Evolutionary conservation across 768 basidiomycete species (phyloP).

Genomic region (Flagelloscypha sp.): DNA sequence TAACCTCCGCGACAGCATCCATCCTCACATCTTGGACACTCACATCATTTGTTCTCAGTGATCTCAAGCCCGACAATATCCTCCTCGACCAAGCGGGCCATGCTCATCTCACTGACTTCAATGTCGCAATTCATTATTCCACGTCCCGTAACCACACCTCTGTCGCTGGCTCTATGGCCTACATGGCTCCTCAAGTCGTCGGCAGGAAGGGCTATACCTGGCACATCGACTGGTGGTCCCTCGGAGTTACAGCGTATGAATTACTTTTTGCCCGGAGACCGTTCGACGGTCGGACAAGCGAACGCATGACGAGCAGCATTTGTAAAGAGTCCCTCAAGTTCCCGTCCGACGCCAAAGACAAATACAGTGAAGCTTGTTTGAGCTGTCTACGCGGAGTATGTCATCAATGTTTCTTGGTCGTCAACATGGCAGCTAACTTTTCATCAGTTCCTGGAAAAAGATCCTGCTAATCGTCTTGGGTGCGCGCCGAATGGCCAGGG

Average conservation of each 20-base stretch:
- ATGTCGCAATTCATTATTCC: slow-evolving; percentile 97
- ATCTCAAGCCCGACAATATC: slow-evolving; percentile 96
- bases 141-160: slow-evolving; percentile 82
- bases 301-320: slow-evolving; percentile 84
- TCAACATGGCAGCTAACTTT: slow-evolving; percentile 2
- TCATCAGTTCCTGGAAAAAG: slow-evolving; percentile 74
- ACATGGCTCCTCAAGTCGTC: slow-evolving; percentile 98
- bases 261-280: slow-evolving; percentile 78
- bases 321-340: slow-evolving; percentile 70
- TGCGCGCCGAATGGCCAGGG: slow-evolving; percentile 65
- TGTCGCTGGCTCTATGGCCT: slow-evolving; percentile 97
- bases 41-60: slow-evolving; percentile 37
- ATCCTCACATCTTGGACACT: slow-evolving; percentile 5
- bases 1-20: slow-evolving; percentile 6
- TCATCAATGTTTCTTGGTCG: slow-evolving; percentile 12
- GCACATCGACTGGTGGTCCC: slow-evolving; percentile 93
- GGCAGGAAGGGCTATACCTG: slow-evolving; percentile 88
- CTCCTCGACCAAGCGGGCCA: slow-evolving; percentile 90
- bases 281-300: slow-evolving; percentile 84
- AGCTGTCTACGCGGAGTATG: slow-evolving; percentile 60
- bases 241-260: slow-evolving; percentile 86
- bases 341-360: slow-evolving; percentile 56
- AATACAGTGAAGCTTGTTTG: slow-evolving; percentile 60
- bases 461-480: slow-evolving; percentile 70
- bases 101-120: slow-evolving; percentile 97